Conservation (phyloP, 1,284 basidiomycete genomes). For the Moesziomyces globuligerus region DNA sequence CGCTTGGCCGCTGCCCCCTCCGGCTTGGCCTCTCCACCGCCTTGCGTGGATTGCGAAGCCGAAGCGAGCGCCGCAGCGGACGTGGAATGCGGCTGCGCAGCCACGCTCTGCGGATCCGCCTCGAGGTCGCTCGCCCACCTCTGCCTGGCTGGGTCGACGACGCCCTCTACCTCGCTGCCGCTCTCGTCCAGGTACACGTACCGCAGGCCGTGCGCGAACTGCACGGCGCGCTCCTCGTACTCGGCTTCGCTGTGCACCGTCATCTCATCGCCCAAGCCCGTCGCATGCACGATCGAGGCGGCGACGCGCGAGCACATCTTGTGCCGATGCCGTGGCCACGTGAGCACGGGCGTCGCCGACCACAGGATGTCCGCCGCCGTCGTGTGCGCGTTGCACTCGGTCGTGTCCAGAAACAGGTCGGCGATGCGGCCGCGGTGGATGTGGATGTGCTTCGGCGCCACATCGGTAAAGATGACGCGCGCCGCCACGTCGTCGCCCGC, state of each 20-base stretch:
- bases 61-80: slow-evolving; percentile 1
- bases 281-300: slow-evolving; percentile 73
- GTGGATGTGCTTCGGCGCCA: slow-evolving; percentile 73
- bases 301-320: slow-evolving; percentile 76
- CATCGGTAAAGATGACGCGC: slow-evolving; percentile 74
- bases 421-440: slow-evolving; percentile 73
- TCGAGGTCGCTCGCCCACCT: slow-evolving; percentile 36
- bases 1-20: slow-evolving; percentile 12
- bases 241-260: slow-evolving; percentile 71
- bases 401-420: slow-evolving; percentile 75
- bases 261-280: slow-evolving; percentile 73
- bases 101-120: slow-evolving; percentile 35
- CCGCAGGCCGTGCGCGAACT: slow-evolving; percentile 69
- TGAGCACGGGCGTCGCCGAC: slow-evolving; percentile 74
- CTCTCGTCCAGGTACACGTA: slow-evolving; percentile 61
- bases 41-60: not conserved
- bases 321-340: slow-evolving; percentile 72
- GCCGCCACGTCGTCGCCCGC: slow-evolving; percentile 73
- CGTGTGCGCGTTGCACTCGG: slow-evolving; percentile 76
- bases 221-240: slow-evolving; percentile 73
- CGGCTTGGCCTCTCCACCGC: not conserved
- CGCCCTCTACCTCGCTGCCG: slow-evolving; percentile 12
- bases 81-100: slow-evolving; percentile 36
- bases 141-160: slow-evolving; percentile 6
- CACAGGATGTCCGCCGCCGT: slow-evolving; percentile 75